These are phyloP conservation scores for Pyracantha coccinea DNA, from an alignment of 331 rosid species.

Conservation along the genomic window DNA sequence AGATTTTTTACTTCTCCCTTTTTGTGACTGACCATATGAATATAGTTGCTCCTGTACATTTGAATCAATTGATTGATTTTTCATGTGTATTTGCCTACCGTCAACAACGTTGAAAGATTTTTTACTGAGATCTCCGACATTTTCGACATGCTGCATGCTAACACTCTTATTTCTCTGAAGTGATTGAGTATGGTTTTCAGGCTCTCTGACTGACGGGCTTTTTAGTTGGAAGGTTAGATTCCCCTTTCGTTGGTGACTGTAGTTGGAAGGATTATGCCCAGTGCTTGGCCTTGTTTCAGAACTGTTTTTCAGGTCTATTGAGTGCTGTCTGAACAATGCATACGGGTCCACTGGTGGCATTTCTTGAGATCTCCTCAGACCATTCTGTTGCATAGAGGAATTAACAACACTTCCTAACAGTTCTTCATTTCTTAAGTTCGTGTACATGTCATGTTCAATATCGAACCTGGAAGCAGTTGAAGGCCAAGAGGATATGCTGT, in stretches of 20 bases:
- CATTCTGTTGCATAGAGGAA: slow-evolving; percentile 24
- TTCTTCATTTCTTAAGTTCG: slow-evolving; percentile 28
- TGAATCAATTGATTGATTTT: slow-evolving; percentile 20
- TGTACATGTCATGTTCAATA: slow-evolving; percentile 18
- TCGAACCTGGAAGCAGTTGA: slow-evolving; percentile 29
- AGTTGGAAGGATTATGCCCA: slow-evolving; percentile 20
- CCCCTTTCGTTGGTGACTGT: slow-evolving; percentile 19
- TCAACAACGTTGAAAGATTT: slow-evolving; percentile 21
- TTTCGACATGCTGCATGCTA: slow-evolving; percentile 16
- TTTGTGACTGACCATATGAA: slow-evolving; percentile 21
- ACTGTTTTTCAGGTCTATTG: slow-evolving; percentile 21
- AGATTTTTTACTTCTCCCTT: slow-evolving; percentile 26
- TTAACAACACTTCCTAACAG: slow-evolving; percentile 23
- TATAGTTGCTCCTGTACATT: slow-evolving; percentile 25
- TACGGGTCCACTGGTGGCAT: slow-evolving; percentile 25
- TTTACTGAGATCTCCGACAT: slow-evolving; percentile 20
- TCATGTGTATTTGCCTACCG: slow-evolving; percentile 16
- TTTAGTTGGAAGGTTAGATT: slow-evolving; percentile 27
- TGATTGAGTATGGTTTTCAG: slow-evolving; percentile 15
- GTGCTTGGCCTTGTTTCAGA: slow-evolving; percentile 20
- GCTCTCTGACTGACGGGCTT: slow-evolving; percentile 21
- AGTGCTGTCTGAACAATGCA: slow-evolving; percentile 25
- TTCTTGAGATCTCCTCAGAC: slow-evolving; percentile 25
- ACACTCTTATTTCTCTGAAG: slow-evolving; percentile 22
- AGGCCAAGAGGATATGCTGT: slow-evolving; percentile 40